A percentile compares a stretch with the other conserved stretches of the same genome.
Evolutionary conservation across 2,329 filamentous ascomycete species (phyloP).

Genomic region (Trichoderma sp.): DNA sequence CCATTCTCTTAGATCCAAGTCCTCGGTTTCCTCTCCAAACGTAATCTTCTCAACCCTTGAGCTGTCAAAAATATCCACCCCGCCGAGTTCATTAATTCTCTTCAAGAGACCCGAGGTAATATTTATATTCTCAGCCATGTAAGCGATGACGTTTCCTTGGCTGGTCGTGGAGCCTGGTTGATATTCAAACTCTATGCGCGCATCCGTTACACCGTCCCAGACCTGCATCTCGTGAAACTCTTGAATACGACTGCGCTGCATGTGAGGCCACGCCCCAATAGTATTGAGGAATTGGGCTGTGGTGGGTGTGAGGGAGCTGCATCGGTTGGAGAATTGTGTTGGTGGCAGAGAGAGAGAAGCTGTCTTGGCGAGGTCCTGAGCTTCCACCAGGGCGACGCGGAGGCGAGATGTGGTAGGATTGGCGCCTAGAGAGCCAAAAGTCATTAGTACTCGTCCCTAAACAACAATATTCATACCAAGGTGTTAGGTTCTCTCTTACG

Average conservation of each 20-base stretch:
- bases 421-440: slow-evolving; percentile 52
- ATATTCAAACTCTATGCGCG: slow-evolving; percentile 87
- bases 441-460: neutral
- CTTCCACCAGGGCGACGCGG: slow-evolving; percentile 84
- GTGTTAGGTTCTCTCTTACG: slow-evolving; percentile 45
- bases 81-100: slow-evolving; percentile 66
- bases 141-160: slow-evolving; percentile 68
- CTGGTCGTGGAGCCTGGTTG: slow-evolving; percentile 39
- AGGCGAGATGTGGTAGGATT: slow-evolving; percentile 72
- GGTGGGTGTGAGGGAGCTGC: slow-evolving; percentile 87
- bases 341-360: slow-evolving; percentile 63
- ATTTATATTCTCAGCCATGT: slow-evolving; percentile 95
- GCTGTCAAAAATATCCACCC: slow-evolving; percentile 69
- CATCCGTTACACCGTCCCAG: slow-evolving; percentile 90
- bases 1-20: slow-evolving; percentile 79
- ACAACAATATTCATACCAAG: neutral
- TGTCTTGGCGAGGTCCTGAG: slow-evolving; percentile 73
- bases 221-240: slow-evolving; percentile 96
- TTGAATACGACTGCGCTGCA: slow-evolving; percentile 72
- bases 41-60: slow-evolving; percentile 77
- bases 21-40: slow-evolving; percentile 65
- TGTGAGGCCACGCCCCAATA: slow-evolving; percentile 81
- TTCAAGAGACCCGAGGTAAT: slow-evolving; percentile 74
- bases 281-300: slow-evolving; percentile 78
- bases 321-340: slow-evolving; percentile 83